Evolutionary conservation across 352 stramenopile genomes (phyloP), one percentile per base, ranked within the genome.

Genomic region (Blastocystis sp.): DNA sequence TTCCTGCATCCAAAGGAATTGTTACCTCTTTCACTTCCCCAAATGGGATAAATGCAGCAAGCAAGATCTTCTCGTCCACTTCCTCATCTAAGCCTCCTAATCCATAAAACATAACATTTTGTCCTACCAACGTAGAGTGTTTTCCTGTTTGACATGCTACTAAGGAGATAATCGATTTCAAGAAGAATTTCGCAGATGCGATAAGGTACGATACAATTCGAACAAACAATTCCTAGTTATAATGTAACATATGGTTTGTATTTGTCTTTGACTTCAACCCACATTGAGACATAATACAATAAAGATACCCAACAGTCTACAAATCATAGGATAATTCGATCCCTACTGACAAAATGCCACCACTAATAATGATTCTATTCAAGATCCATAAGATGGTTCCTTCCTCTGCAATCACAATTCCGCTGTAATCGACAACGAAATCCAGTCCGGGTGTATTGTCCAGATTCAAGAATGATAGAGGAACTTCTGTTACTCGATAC

Each of bases 61-160:
- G 65, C 12, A 87, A 37, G 14, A 87, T 57, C 29, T 87, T 61
- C 21, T 87, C 77, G 32, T 74, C 65, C 19, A 87, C 77, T 63
- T 87, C 51, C 29, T 87, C 77, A 24, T 87, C 77, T 24, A 87
- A 43, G 14, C 77, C 77, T 39, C n/a, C 77, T 87, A 87, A 58
- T 35, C 6, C 7, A 43, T 16, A 85, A 58, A 7, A 14, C 35
- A 54, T 1, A 14, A 29, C n/a, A 7, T 19, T 24, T 6, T 1
- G 16, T 37, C 65, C 51, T 75, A 87, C 77, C 65, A 3, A 87
- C 77, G 54, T 78, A 87, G 1, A 87, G 54, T n/a, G 46, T 78
- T 37, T 87, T 74, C 16, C 65, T 19, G 54, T 87, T 78, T 32
- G 77, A 74, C 77, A 87, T 87, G 11, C 32, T 16, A 58, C 24